Conservation (phyloP, 768 basidiomycete genomes). For the Lepiota venenata region DNA sequence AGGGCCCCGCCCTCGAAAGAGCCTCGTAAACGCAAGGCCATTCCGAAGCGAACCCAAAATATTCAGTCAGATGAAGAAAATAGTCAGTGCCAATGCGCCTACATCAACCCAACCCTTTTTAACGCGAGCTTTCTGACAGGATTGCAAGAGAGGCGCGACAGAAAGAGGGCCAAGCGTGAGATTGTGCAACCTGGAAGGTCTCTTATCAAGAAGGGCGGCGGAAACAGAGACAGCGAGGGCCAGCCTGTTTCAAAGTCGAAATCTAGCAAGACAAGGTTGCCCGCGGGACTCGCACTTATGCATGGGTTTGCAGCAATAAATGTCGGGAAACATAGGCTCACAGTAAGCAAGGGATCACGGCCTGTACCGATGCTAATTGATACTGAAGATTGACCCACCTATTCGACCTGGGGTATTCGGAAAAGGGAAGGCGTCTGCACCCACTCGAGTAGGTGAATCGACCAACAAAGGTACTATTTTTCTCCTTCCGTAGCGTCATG, state of each 20-base stretch:
- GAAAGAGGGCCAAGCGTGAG: constrained; percentile 54
- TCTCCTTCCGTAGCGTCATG: neutral
- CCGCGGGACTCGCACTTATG: constrained; percentile 59
- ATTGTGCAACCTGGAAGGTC: constrained; percentile 38
- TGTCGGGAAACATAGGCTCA: constrained; percentile 58
- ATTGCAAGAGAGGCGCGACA: constrained; percentile 59
- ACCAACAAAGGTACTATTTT: constrained; percentile 23
- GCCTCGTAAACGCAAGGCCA: neutral
- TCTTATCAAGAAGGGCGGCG: neutral
- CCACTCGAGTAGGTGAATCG: constrained; percentile 25
- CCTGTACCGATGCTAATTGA: neutral
- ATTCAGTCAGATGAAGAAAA: constrained; percentile 19
- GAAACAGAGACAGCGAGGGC: constrained; percentile 16
- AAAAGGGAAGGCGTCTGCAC: constrained; percentile 61
- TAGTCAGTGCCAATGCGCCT: constrained; percentile 17
- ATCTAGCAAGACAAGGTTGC: constrained; percentile 27
- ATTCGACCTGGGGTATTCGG: constrained; percentile 53
- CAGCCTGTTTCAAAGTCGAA: constrained; percentile 13
- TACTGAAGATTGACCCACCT: constrained; percentile 38
- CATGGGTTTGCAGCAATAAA: constrained; percentile 64
- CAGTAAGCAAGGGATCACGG: constrained; percentile 34
- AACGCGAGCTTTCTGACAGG: constrained; percentile 34
- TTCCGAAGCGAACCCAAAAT: constrained; percentile 3
- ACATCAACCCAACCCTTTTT: neutral
- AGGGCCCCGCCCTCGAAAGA: neutral